phyloP scores from a whole-genome alignment of 306 rosid species.

The Lathyrus tuberosus region DNA sequence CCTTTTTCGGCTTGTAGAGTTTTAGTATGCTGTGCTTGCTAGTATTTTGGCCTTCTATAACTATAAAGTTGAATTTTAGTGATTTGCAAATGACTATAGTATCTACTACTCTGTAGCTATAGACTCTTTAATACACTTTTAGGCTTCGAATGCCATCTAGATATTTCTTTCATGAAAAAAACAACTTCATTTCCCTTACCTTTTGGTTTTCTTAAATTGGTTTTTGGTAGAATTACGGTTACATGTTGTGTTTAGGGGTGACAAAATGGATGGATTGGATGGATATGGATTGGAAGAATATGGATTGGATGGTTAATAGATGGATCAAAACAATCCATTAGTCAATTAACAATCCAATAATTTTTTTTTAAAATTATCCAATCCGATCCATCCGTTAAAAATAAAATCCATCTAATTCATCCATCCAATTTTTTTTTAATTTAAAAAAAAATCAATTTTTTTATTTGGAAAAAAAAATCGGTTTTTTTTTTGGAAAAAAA shows the following conservation, averaged over 20 bases:
- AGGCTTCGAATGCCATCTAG: neutral
- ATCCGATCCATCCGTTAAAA: no score
- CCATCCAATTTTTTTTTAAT: no score
- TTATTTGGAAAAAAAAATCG: no score
- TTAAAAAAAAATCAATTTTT: no score
- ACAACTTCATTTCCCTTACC: neutral
- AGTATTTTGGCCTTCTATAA: conserved; percentile 26
- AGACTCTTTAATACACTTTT: neutral
- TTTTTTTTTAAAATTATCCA: no score
- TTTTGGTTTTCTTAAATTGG: neutral
- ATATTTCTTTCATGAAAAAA: neutral
- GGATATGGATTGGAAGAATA: no score
- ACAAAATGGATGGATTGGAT: no score
- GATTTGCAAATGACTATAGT: conserved; percentile 5
- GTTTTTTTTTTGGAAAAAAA: no score
- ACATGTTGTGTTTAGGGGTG: neutral
- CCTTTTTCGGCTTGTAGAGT: neutral
- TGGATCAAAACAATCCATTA: no score
- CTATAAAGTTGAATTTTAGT: neutral
- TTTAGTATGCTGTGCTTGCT: conserved; percentile 13
- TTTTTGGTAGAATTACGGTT: neutral
- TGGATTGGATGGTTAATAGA: no score
- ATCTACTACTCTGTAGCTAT: neutral
- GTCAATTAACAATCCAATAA: no score
- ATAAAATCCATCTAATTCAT: no score